Conservation (phyloP, 2,329 filamentous ascomycete species). For the Pleurostoma richardsiae region DNA sequence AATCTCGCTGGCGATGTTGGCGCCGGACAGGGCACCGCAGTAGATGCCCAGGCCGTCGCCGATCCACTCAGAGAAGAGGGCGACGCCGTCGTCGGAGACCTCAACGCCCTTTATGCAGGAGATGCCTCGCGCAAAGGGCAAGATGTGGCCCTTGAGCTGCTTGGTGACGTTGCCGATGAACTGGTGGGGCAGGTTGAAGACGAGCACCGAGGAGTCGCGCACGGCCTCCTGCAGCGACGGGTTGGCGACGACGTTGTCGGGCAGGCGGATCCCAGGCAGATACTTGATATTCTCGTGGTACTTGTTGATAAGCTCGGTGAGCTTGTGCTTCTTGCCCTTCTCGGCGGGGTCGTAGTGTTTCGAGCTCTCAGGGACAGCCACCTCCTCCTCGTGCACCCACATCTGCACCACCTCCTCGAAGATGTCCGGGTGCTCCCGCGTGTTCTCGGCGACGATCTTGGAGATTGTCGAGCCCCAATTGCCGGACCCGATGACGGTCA, state of each 20-base stretch:
- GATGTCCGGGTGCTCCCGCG: constrained; percentile 66
- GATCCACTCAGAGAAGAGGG: constrained; percentile 92
- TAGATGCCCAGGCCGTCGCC: constrained; percentile 90
- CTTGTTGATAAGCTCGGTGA: constrained; percentile 86
- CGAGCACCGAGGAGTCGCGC: constrained; percentile 76
- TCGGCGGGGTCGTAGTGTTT: constrained; percentile 64
- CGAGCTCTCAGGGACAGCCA: constrained; percentile 66
- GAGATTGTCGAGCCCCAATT: constrained; percentile 99
- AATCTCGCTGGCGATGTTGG: constrained; percentile 94
- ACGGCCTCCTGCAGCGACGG: constrained; percentile 76
- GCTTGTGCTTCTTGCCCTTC: constrained; percentile 69
- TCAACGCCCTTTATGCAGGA: constrained; percentile 98
- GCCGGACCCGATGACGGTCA: constrained; percentile 89
- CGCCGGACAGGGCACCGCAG: constrained; percentile 89
- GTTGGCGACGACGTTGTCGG: constrained; percentile 78
- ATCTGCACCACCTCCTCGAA: constrained; percentile 92
- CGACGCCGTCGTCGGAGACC: constrained; percentile 79
- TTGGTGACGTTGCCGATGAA: constrained; percentile 87
- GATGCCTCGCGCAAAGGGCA: constrained; percentile 88
- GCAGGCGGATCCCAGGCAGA: constrained; percentile 80
- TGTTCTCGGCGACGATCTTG: constrained; percentile 95
- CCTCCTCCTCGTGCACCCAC: constrained; percentile 97
- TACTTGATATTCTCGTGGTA: constrained; percentile 98
- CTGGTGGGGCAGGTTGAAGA: constrained; percentile 96
- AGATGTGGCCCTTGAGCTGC: constrained; percentile 78